Evolutionary conservation across 2,329 filamentous ascomycete species (phyloP), one percentile per base, ranked within the genome.

Genomic region (Chaetomiaceae sp.): DNA sequence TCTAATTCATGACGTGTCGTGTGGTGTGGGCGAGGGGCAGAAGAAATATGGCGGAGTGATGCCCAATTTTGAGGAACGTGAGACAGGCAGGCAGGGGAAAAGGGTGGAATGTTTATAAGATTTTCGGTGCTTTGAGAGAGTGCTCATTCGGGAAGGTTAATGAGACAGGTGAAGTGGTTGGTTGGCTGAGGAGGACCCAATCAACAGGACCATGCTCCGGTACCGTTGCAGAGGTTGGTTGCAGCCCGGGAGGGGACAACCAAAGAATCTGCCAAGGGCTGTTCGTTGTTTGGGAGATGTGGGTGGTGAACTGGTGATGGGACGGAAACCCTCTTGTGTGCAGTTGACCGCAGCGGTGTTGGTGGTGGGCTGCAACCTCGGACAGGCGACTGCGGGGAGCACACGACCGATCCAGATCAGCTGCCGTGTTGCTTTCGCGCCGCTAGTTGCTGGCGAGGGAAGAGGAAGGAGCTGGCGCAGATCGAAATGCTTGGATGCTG

Each of bases 191-290:
- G 40, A 22, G 34, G 23, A 23, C 31, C 51, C 51, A 57, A 54
- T 54, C 51, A 45, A 23, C 22, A 45, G 12, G 11, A 42, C 47
- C 39, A 50, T 40, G 38, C 46, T 44, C 17, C 19, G 23, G 45
- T 34, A 45, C 47, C 38, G 55, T 57, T 43, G 51, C 42, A 54
- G 44, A 38, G 47, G 47, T 45, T 54, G 51, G 55, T 49, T 46
- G 47, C 55, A 57, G 48, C 44, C 55, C 51, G 47, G 14, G 29
- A 45, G 39, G 12, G 25, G 25, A 29, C 2, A 23, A 23, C 47
- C 44, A 47, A 31, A 51, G 25, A 36, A 36, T 42, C 12, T 25
- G 39, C 14, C 25, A 11, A n/a, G 23, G 6, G 20, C 17, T 20
- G 17, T 34, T 19, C 14, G 27, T 25, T 33, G 34, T n/a, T n/a